Conservation (phyloP, 805 yeast genomes). For the Candida vaughaniae region DNA sequence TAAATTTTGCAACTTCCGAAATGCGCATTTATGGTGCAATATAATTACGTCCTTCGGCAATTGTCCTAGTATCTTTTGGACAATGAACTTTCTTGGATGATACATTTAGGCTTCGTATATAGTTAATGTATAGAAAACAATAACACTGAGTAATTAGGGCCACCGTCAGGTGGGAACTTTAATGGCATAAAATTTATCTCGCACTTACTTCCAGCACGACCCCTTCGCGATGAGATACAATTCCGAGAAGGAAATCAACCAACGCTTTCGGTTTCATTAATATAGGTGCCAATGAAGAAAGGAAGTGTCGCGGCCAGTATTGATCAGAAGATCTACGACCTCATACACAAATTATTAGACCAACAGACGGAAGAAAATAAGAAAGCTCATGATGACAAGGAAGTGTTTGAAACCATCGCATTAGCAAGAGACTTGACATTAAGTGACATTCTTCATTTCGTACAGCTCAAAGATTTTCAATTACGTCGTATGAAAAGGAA, state of each 20-base stretch:
- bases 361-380: slow-evolving; percentile 52
- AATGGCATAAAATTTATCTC: no score
- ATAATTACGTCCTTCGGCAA: no score
- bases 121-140: no score
- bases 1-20: no score
- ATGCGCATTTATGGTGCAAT: no score
- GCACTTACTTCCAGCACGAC: no score
- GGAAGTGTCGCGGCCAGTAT: slow-evolving; percentile 6
- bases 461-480: slow-evolving; percentile 64
- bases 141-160: no score
- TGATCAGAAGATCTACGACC: slow-evolving; percentile 52
- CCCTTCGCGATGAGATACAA: slow-evolving; percentile 2
- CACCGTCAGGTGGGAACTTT: no score
- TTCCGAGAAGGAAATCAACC: slow-evolving; percentile 1
- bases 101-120: no score
- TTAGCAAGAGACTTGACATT: slow-evolving; percentile 59
- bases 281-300: slow-evolving; percentile 10
- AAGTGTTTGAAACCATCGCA: slow-evolving; percentile 47
- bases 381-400: slow-evolving; percentile 28
- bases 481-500: slow-evolving; percentile 68
- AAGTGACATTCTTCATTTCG: slow-evolving; percentile 53
- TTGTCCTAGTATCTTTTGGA: no score
- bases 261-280: no score
- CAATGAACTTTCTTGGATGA: no score
- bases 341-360: slow-evolving; percentile 57